Percentiles rank a stretch among this genome's conserved stretches.
phyloP scores from a whole-genome alignment of 768 basidiomycete genomes.

The Naematelia aurantialba region DNA sequence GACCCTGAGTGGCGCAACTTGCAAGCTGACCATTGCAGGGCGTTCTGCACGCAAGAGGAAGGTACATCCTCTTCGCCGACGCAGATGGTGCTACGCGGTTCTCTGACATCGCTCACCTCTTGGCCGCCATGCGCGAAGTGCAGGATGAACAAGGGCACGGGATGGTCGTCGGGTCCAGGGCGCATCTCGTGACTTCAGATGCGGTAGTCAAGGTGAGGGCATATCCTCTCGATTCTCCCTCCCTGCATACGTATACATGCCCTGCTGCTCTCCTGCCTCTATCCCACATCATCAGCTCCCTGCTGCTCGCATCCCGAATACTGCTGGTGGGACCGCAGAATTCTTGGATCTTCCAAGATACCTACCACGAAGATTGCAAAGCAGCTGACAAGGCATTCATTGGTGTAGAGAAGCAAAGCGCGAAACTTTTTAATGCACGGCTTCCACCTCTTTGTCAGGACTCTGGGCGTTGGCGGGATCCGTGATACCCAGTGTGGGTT shows the following conservation, averaged over 20 bases:
- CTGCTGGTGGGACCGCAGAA: too few relatives aligned
- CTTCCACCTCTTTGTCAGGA: slow-evolving; percentile 78
- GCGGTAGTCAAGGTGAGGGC: slow-evolving; percentile 80
- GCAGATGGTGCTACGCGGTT: slow-evolving; percentile 92
- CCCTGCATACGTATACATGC: too few relatives aligned
- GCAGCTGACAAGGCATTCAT: neutral
- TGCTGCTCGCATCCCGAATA: too few relatives aligned
- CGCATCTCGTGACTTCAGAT: slow-evolving; percentile 85
- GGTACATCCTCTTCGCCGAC: slow-evolving; percentile 81
- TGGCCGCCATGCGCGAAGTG: slow-evolving; percentile 64
- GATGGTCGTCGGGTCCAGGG: slow-evolving; percentile 76
- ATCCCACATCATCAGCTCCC: too few relatives aligned
- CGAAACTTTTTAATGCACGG: slow-evolving; percentile 93
- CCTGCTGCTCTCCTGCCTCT: too few relatives aligned
- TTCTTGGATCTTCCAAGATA: too few relatives aligned
- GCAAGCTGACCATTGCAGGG: slow-evolving; percentile 55
- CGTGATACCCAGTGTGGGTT: slow-evolving; percentile 96
- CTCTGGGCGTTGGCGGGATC: slow-evolving; percentile 84
- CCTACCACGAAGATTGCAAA: too few relatives aligned
- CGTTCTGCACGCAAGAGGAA: slow-evolving; percentile 74
- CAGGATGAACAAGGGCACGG: slow-evolving; percentile 58
- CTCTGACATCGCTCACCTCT: slow-evolving; percentile 73
- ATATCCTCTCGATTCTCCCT: too few relatives aligned
- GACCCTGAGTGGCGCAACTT: too few relatives aligned
- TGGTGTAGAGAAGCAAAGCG: slow-evolving; percentile 69